Evolutionary conservation across 192 early-diverging fungal genomes (phyloP).

Genomic region (Backusella tarrabulga): DNA sequence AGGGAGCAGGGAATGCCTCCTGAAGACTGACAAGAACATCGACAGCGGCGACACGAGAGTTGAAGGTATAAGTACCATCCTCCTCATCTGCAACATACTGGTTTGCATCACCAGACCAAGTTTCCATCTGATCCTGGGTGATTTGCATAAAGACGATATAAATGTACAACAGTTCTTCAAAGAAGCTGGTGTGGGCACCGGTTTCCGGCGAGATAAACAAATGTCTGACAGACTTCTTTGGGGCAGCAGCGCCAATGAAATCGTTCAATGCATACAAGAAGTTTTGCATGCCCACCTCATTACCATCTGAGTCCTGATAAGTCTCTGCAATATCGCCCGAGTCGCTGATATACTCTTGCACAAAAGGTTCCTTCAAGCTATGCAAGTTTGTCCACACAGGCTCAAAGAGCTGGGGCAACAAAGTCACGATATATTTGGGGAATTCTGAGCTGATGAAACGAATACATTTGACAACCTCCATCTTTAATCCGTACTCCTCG

Average conservation of each 20-base stretch:
- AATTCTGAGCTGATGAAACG: slow-evolving; percentile 59
- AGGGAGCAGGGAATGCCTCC: slow-evolving; percentile 35
- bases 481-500: slow-evolving; percentile 65
- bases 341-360: slow-evolving; percentile 44
- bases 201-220: slow-evolving; percentile 50
- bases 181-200: slow-evolving; percentile 39
- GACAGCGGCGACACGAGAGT: slow-evolving; percentile 79
- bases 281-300: slow-evolving; percentile 61
- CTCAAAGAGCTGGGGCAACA: slow-evolving; percentile 52
- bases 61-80: slow-evolving; percentile 85
- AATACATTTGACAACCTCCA: slow-evolving; percentile 70
- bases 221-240: slow-evolving; percentile 51
- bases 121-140: slow-evolving; percentile 73
- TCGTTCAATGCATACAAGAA: slow-evolving; percentile 70
- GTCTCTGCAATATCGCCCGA: slow-evolving; percentile 35
- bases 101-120: slow-evolving; percentile 83
- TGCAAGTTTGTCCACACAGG: slow-evolving; percentile 74
- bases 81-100: slow-evolving; percentile 91
- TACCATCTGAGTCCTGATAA: slow-evolving; percentile 73
- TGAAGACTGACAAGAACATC: slow-evolving; percentile 56
- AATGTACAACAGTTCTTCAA: slow-evolving; percentile 56
- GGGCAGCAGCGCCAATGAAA: slow-evolving; percentile 56
- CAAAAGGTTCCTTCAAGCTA: slow-evolving; percentile 55
- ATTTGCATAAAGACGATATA: slow-evolving; percentile 78
- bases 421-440: slow-evolving; percentile 57